Evolutionary conservation across 2,329 filamentous ascomycete species (phyloP).

Genomic region (Aspergillus costaricaensis): DNA sequence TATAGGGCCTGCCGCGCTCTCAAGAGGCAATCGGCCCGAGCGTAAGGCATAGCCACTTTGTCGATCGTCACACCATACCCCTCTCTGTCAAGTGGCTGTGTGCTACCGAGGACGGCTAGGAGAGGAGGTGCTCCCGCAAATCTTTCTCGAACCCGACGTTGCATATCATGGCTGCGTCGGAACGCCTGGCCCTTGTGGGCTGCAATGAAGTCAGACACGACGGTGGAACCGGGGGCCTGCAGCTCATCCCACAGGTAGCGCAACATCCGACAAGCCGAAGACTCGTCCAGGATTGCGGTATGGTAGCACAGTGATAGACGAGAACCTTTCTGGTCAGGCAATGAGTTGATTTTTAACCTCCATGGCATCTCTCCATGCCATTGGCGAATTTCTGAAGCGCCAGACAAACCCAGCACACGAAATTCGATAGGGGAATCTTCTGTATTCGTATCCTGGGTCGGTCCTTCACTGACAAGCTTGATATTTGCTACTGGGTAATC

Average conservation of each 20-base stretch:
- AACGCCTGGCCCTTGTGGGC: neutral
- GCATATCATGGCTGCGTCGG: neutral
- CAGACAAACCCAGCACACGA: neutral
- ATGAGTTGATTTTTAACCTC: neutral
- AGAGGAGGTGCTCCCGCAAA: neutral
- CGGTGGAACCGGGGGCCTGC: neutral
- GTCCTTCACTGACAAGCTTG: neutral
- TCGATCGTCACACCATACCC: neutral
- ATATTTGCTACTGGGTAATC: neutral
- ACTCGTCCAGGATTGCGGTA: slow-evolving; percentile 4
- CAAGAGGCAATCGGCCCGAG: neutral
- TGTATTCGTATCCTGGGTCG: neutral
- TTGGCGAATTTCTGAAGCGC: neutral
- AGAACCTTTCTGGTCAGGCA: neutral
- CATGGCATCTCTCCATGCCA: slow-evolving; percentile 8
- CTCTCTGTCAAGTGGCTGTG: neutral
- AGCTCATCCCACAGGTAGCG: neutral
- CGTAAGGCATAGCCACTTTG: neutral
- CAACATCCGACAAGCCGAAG: slow-evolving; percentile 2
- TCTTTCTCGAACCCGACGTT: neutral
- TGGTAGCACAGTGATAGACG: slow-evolving; percentile 7
- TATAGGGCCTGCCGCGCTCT: slow-evolving; percentile 1
- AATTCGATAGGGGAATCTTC: neutral
- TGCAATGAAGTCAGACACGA: neutral
- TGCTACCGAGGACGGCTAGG: neutral